Evolutionary conservation across 345 rosid species (phyloP), one percentile per base, ranked within the genome.

Genomic region (Toxicodendron radicans): DNA sequence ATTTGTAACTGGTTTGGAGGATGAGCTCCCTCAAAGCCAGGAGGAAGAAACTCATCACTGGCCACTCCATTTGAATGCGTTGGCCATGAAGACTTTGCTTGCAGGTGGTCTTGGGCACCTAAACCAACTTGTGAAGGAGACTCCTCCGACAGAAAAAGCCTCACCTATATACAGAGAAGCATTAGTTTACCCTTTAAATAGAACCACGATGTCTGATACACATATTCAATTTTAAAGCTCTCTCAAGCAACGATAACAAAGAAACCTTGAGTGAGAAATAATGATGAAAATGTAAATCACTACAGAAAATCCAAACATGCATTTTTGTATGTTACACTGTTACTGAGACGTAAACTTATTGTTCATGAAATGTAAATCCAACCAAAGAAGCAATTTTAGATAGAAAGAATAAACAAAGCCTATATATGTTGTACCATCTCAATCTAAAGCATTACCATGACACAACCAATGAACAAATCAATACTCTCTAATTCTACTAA

Each of bases 91-190:
- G 86, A 78, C 80, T 92, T 95, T 66, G 98, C 97, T 84, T 95
- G 97, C 70, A 95, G 95, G 86, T 95, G 97, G 79, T 95, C 99
- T 83, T 95, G 97, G 65, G 85, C 75, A 71, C 83, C 88, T 73
- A 87, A 73, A 69, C 97, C 91, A 78, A 90, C 97, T 84, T 87
- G 95, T 58, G 92, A 86, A 80, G 99, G 99, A 73, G 91, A 85
- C 45, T 95, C 99, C 77, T 95, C 99, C 0, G 95, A 85, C 66
- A 92, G 79, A 76, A 95, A 95, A 64, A 95, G 80, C 78, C 88
- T 86, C 72, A 85, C 90, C 99, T 95, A 84, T 73, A 51, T 81
- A 52, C 48, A 68, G 69, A 61, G 76, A 76, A 78, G 63, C 62
- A 46, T 72, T 60, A 61, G n/a, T 56, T 58, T 17, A 64, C 38